phyloP scores from a whole-genome alignment of 495 filamentous ascomycete species.

The Aspergillus cristatus region DNA sequence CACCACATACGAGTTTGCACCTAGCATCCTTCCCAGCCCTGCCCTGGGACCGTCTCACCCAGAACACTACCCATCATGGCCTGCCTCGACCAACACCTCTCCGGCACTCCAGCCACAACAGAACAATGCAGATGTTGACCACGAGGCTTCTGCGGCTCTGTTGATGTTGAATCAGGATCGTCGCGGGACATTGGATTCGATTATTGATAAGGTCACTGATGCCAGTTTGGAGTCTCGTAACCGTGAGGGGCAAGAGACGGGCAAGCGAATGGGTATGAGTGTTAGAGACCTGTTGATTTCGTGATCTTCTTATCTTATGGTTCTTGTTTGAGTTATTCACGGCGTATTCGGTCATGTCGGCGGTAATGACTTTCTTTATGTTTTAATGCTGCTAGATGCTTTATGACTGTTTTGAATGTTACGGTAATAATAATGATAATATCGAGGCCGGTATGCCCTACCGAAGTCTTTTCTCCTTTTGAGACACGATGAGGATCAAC shows the following conservation, averaged over 20 bases:
- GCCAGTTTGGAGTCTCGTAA: slow-evolving; percentile 4
- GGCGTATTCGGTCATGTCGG: too few relatives aligned
- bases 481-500: too few relatives aligned
- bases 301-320: slow-evolving; percentile 8
- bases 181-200: slow-evolving; percentile 33
- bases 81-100: slow-evolving; percentile 18
- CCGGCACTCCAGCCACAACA: slow-evolving; percentile 22
- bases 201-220: slow-evolving; percentile 15
- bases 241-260: slow-evolving; percentile 6
- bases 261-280: slow-evolving; percentile 54
- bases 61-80: slow-evolving; percentile 4
- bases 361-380: too few relatives aligned
- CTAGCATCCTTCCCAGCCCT: slow-evolving; percentile 35
- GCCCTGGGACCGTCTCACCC: slow-evolving; percentile 25
- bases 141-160: slow-evolving; percentile 72
- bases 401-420: too few relatives aligned
- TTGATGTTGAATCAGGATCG: slow-evolving; percentile 71
- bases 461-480: too few relatives aligned
- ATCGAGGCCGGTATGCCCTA: too few relatives aligned
- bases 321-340: too few relatives aligned
- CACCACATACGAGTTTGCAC: slow-evolving; percentile 17
- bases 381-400: too few relatives aligned
- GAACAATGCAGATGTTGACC: slow-evolving; percentile 45
- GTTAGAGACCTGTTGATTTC: slow-evolving; percentile 71
- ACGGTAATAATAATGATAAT: too few relatives aligned